phyloP scores from a whole-genome alignment of 345 rosid genomes.

The Trapa incisa region DNA sequence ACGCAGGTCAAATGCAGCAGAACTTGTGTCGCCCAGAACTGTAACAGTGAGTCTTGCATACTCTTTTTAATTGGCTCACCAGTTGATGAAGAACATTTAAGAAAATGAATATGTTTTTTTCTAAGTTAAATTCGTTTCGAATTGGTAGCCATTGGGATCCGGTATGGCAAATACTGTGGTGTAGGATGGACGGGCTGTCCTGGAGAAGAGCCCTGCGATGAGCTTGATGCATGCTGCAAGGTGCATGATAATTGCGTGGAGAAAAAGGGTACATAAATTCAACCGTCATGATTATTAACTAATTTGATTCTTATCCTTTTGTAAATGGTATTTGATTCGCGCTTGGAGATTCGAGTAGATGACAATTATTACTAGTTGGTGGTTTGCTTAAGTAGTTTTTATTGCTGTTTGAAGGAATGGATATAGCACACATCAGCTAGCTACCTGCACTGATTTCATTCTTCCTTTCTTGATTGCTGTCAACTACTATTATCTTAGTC shows the following conservation, averaged over 20 bases:
- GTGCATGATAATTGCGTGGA: slow-evolving; percentile 72
- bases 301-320: not conserved
- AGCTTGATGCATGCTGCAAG: slow-evolving; percentile 80
- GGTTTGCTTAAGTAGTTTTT: not conserved
- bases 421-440: not conserved
- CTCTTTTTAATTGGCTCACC: not conserved
- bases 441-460: no score
- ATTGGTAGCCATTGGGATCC: slow-evolving; percentile 45
- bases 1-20: slow-evolving; percentile 58
- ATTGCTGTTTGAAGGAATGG: not conserved
- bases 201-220: slow-evolving; percentile 84
- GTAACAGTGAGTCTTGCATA: slow-evolving; percentile 37
- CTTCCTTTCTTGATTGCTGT: no score
- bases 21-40: slow-evolving; percentile 49
- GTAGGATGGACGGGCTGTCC: slow-evolving; percentile 82
- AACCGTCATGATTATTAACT: not conserved
- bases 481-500: not conserved
- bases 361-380: not conserved
- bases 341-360: not conserved
- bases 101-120: not conserved
- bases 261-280: slow-evolving; percentile 35
- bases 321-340: not conserved
- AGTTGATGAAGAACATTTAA: not conserved
- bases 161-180: slow-evolving; percentile 95
- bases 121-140: not conserved